Evolutionary conservation across 805 yeast species (phyloP).

Genomic region (Yarrowia osloensis): DNA sequence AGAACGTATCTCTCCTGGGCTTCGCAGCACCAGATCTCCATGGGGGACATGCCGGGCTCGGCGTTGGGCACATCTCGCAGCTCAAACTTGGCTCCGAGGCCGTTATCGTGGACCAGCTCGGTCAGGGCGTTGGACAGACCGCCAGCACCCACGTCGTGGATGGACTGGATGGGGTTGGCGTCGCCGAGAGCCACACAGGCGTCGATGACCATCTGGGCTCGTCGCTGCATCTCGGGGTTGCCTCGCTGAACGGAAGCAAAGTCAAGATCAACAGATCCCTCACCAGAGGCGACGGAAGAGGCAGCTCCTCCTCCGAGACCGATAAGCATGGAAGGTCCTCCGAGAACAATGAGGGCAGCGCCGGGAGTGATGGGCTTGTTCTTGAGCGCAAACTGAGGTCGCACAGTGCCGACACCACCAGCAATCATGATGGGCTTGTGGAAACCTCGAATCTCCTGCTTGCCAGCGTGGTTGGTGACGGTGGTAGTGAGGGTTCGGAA

Average conservation of each 20-base stretch:
- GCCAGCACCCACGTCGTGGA: constrained; percentile 99
- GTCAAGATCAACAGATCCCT: constrained; percentile 93
- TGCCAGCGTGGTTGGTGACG: constrained; percentile 61
- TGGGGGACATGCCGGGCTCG: constrained; percentile 98
- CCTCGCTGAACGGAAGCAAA: constrained; percentile 99
- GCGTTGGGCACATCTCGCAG: constrained; percentile 84
- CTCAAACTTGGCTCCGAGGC: constrained; percentile 90
- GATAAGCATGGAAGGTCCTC: constrained; percentile 97
- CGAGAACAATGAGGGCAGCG: constrained; percentile 85
- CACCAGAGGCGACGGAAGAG: constrained; percentile 93
- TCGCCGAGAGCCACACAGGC: constrained; percentile 84
- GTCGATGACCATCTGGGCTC: constrained; percentile 97
- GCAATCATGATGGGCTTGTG: constrained; percentile 99
- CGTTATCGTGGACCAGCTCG: constrained; percentile 95
- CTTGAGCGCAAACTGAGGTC: constrained; percentile 90
- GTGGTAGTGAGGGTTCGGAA: constrained; percentile 90
- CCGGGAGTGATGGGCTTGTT: constrained; percentile 89
- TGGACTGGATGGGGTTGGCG: constrained; percentile 80
- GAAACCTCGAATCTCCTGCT: constrained; percentile 85
- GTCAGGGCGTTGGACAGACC: constrained; percentile 97
- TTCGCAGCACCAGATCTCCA: constrained; percentile 99
- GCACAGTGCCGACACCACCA: constrained; percentile 96
- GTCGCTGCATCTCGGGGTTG: constrained; percentile 98
- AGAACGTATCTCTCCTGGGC: constrained; percentile 97
- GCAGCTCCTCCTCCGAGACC: constrained; percentile 99